Percentiles rank a stretch among this genome's conserved stretches.
Conservation (phyloP, 2,329 filamentous ascomycete species). For the Raffaelea albimanens region DNA sequence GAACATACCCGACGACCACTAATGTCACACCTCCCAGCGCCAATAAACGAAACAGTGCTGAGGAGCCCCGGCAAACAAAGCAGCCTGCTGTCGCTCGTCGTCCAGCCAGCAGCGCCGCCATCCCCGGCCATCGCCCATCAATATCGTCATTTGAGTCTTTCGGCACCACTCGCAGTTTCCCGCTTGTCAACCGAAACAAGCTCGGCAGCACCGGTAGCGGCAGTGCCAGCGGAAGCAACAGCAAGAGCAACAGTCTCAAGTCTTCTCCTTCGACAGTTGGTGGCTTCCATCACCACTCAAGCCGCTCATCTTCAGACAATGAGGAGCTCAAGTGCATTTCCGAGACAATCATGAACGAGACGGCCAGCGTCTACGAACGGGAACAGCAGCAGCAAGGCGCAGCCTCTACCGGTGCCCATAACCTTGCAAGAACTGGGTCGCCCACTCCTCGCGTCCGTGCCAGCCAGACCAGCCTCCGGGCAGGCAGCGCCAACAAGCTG, state of each 20-base stretch:
- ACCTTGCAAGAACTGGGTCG: conserved; percentile 11
- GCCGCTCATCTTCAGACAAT: conserved; percentile 24
- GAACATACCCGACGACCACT: neutral
- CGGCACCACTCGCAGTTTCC: conserved; percentile 53
- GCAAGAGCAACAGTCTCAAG: neutral
- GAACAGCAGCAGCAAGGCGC: no score
- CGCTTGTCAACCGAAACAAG: conserved; percentile 32
- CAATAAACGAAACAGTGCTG: conserved; percentile 10
- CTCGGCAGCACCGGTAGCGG: conserved; percentile 3
- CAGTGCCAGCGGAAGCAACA: conserved; percentile 4
- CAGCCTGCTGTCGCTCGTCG: conserved; percentile 20
- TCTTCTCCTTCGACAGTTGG: neutral
- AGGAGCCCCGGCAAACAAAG: conserved; percentile 11
- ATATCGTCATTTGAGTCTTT: conserved; percentile 47
- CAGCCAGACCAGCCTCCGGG: neutral
- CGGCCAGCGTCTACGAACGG: conserved; percentile 29
- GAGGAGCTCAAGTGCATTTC: conserved; percentile 37
- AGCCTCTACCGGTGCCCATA: no score
- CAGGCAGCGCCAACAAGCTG: neutral
- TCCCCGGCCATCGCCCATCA: conserved; percentile 41
- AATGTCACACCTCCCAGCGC: neutral
- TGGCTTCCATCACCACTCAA: neutral
- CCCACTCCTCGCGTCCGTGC: neutral
- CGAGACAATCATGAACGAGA: conserved; percentile 38
- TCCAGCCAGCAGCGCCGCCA: conserved; percentile 30